Base-by-base conservation (phyloP, 352 stramenopile species). In the Plasmopara muralis region DNA sequence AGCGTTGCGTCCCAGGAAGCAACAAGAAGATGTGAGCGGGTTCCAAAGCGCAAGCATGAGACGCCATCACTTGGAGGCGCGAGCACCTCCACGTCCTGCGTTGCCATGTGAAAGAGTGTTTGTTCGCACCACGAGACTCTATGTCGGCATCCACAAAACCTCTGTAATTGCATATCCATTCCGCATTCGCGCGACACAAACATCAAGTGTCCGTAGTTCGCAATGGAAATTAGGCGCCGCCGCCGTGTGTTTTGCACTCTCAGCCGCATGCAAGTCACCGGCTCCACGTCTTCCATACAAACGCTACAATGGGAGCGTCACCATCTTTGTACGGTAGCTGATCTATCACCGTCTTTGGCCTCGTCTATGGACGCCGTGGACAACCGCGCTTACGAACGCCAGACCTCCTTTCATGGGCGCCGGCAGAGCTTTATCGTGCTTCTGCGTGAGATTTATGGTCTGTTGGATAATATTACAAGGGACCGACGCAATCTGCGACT, bases 51-150 rank as follows among this genome's bases (percentile, higher is more conserved):
- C 47, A 96, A 43, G 52, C 73, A 77, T 31, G 81, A 86, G 39
- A 95, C 83, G 54, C 84, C 83, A 62, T 96, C 87, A 43, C 72
- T 83, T 25, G 87, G 85, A 43, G 85, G 77, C 47, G 81, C 77
- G 39, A 72, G 68, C 50, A 91, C 66, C 62, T 87, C 77, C 28
- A 69, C 50, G 38, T 84, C 67, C 37, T 18, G 37, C 1, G 37
- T 41, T 18, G 37, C 1, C 37, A 41, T 41, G 8, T 41, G 9
- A 41, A 41, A 13, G 31, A 35, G 31, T 35, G 31, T 35, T 35
- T 35, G 31, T 35, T 25, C 1, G 20, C 20, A 25, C 20, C 3
- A 25, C 31, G 31, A 35, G 7, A 35, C 50, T 47, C 31, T 56
- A 10, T 35, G 42, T 35, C 39, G 15, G 20, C 20, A 41, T 41